phyloP scores from a whole-genome alignment of 176 grass and related monocot species.

The Cocos nucifera region DNA sequence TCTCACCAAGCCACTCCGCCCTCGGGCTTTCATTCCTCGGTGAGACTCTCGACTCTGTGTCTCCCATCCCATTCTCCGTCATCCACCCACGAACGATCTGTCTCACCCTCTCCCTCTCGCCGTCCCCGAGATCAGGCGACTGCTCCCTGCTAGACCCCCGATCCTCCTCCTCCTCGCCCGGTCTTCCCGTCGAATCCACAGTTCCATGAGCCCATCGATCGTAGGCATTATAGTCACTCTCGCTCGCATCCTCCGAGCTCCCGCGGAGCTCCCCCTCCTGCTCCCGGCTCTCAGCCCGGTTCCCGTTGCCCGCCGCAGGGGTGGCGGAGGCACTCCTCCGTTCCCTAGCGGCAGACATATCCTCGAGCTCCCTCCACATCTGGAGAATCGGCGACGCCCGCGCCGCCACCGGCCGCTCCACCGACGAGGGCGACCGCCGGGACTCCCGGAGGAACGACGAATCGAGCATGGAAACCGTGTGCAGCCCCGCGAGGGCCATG shows the following conservation, averaged over 20 bases:
- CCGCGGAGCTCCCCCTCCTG: conserved; percentile 7
- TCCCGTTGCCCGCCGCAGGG: not conserved
- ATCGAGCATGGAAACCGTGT: conserved; percentile 39
- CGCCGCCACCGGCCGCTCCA: conserved; percentile 24
- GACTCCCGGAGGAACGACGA: conserved; percentile 30
- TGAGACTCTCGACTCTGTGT: conserved; percentile 11
- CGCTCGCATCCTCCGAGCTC: conserved; percentile 39
- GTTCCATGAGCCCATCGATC: conserved; percentile 6
- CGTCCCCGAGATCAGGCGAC: conserved; percentile 42
- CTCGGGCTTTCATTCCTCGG: conserved; percentile 11
- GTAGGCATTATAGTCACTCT: conserved; percentile 39
- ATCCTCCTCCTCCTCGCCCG: conserved; percentile 21
- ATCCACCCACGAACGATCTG: conserved; percentile 29
- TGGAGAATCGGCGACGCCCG: conserved; percentile 30
- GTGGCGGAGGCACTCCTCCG: conserved; percentile 2
- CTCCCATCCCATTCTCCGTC: conserved; percentile 17
- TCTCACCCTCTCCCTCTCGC: conserved; percentile 25
- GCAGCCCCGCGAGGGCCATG: conserved; percentile 34
- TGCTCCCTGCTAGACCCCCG: conserved; percentile 60
- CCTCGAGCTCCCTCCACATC: conserved; percentile 25
- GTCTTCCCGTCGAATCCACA: conserved; percentile 1
- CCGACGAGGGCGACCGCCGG: conserved; percentile 24
- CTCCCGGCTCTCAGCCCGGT: conserved; percentile 9
- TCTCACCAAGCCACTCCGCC: conserved; percentile 45
- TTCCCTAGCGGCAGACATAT: conserved; percentile 4